Conservation (phyloP, 257 asterid genomes). For the Gynochthodes officinalis region DNA sequence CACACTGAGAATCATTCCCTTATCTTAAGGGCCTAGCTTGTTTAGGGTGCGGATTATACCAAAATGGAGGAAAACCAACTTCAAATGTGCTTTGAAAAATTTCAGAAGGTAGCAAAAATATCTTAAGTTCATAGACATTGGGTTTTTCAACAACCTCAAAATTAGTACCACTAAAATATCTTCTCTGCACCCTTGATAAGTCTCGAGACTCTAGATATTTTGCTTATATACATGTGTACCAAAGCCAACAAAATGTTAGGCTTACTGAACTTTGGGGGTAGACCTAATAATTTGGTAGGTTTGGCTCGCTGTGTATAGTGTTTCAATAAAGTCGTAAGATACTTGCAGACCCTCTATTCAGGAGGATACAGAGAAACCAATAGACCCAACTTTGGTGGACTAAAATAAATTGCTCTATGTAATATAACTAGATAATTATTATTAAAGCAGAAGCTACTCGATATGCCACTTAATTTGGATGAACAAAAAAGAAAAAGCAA, state of each 20-base stretch:
- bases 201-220: background rate
- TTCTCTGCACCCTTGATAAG: background rate
- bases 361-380: background rate
- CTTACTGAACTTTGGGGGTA: conserved; percentile 20
- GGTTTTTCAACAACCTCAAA: background rate
- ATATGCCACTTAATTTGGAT: background rate
- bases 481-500: background rate
- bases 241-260: conserved; percentile 23
- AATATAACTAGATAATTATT: background rate
- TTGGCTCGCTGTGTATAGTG: background rate
- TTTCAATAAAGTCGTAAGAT: background rate
- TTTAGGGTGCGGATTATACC: conserved; percentile 1
- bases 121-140: background rate
- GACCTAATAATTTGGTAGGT: conserved; percentile 22
- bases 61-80: background rate
- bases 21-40: background rate
- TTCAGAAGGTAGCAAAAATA: background rate
- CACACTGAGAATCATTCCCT: background rate
- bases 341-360: background rate
- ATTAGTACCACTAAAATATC: background rate
- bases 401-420: background rate
- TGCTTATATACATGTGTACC: background rate
- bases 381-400: background rate
- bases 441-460: too few relatives aligned
- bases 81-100: background rate